Conservation (phyloP, 768 basidiomycete species). For the Clathrus columnatus region DNA sequence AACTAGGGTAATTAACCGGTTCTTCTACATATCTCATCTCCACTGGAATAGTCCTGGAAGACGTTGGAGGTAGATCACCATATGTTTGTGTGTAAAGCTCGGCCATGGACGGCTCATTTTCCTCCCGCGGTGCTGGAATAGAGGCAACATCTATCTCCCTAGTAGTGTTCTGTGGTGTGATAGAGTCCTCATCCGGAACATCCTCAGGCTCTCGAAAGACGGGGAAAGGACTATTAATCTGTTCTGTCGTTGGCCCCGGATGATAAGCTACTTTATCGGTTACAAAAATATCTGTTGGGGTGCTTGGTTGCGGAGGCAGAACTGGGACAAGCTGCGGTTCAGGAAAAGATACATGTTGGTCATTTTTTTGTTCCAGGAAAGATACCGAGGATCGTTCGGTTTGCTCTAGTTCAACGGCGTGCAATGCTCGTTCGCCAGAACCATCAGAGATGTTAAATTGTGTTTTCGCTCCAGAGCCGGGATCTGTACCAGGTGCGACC, state of each 20-base stretch:
- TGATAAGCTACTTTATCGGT: not conserved
- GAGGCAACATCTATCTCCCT: not conserved
- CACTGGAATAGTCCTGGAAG: not conserved
- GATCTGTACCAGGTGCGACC: not conserved
- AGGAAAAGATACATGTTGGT: too few relatives aligned
- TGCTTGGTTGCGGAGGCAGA: not conserved
- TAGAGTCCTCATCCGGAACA: not conserved
- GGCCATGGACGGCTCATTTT: slow-evolving; percentile 1
- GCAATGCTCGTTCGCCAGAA: not conserved
- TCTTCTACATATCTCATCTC: not conserved
- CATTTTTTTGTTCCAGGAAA: too few relatives aligned
- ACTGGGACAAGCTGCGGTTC: not conserved
- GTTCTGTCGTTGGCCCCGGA: not conserved
- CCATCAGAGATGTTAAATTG: not conserved
- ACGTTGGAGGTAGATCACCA: not conserved
- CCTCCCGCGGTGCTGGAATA: not conserved
- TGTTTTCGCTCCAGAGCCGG: too few relatives aligned
- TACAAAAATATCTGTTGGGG: slow-evolving; percentile 1
- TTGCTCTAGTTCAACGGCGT: not conserved
- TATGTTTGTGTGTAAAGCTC: not conserved
- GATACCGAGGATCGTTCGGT: too few relatives aligned
- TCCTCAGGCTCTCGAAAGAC: not conserved
- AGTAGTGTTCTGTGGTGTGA: not conserved
- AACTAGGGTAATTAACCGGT: not conserved
- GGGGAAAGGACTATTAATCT: not conserved